phyloP scores from a whole-genome alignment of 2,329 filamentous ascomycete genomes.

The Endocalyx cinctus region DNA sequence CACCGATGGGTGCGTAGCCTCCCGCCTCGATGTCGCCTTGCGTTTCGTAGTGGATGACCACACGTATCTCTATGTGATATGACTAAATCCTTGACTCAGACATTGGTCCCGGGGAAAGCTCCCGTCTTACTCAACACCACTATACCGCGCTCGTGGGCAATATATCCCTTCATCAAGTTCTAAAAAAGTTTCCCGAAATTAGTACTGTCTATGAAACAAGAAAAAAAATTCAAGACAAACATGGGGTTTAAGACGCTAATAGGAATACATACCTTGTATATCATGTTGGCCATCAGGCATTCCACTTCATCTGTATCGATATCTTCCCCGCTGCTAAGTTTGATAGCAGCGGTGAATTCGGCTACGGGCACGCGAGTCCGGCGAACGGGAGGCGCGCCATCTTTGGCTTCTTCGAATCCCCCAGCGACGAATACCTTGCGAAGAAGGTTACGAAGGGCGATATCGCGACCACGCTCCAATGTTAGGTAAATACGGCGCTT shows the following conservation, averaged over 20 bases:
- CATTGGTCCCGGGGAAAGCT: slow-evolving; percentile 87
- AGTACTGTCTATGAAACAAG: too few species aligned
- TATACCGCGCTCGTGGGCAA: slow-evolving; percentile 81
- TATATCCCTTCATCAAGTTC: slow-evolving; percentile 97
- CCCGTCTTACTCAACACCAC: slow-evolving; percentile 90
- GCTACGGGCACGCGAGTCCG: slow-evolving; percentile 75
- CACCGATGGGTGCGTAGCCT: too few species aligned
- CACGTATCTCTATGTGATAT: too few species aligned
- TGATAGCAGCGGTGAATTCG: slow-evolving; percentile 82
- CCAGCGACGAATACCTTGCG: slow-evolving; percentile 85
- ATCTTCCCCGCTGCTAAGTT: slow-evolving; percentile 62
- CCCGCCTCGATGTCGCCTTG: too few species aligned
- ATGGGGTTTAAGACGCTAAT: too few species aligned
- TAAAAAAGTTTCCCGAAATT: slow-evolving; percentile 33
- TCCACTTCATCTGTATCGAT: slow-evolving; percentile 92
- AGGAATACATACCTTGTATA: slow-evolving; percentile 88
- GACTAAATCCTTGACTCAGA: slow-evolving; percentile 35
- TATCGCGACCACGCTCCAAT: slow-evolving; percentile 85
- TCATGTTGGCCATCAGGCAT: slow-evolving; percentile 91
- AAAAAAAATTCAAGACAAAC: too few species aligned
- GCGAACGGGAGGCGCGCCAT: slow-evolving; percentile 57
- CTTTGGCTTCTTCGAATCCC: slow-evolving; percentile 74
- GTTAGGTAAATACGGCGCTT: slow-evolving; percentile 92
- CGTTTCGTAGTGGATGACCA: too few species aligned
- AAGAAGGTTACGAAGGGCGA: slow-evolving; percentile 84